phyloP scores from a whole-genome alignment of 139 green algal genomes.

The Picochlorum sp. region DNA sequence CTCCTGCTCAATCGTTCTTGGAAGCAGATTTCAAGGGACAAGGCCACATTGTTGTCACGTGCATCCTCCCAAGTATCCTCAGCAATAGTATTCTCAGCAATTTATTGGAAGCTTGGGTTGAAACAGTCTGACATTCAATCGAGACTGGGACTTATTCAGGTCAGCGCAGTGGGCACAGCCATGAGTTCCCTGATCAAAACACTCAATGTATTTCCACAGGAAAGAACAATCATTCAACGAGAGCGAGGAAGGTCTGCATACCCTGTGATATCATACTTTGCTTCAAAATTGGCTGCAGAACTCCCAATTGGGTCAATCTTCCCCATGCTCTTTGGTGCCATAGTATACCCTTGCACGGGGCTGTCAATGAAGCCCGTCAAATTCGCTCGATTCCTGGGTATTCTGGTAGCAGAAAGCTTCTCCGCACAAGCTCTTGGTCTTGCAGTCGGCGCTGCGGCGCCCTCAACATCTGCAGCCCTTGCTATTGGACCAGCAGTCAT shows the following conservation, averaged over 20 bases:
- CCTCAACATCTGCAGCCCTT: slow-evolving; percentile 71
- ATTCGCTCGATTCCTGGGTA: slow-evolving; percentile 69
- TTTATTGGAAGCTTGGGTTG: slow-evolving; percentile 76
- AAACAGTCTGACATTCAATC: slow-evolving; percentile 74
- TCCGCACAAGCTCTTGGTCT: slow-evolving; percentile 59
- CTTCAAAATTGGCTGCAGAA: slow-evolving; percentile 80
- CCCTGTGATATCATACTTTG: slow-evolving; percentile 46
- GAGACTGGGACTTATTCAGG: slow-evolving; percentile 79
- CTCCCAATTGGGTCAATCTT: slow-evolving; percentile 73
- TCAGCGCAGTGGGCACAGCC: slow-evolving; percentile 75
- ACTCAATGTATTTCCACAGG: slow-evolving; percentile 72
- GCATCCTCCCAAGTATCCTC: slow-evolving; percentile 62
- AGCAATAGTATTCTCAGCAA: slow-evolving; percentile 83
- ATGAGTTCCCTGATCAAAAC: slow-evolving; percentile 84
- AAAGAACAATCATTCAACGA: slow-evolving; percentile 67
- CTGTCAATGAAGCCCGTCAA: slow-evolving; percentile 49
- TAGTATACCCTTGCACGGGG: slow-evolving; percentile 76
- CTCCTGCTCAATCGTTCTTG: slow-evolving; percentile 48
- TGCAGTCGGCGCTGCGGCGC: slow-evolving; percentile 66
- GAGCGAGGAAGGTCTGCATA: slow-evolving; percentile 56
- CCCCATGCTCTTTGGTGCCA: slow-evolving; percentile 64
- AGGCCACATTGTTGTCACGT: slow-evolving; percentile 62
- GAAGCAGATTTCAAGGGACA: slow-evolving; percentile 75
- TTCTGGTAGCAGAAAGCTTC: slow-evolving; percentile 70
- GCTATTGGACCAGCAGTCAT: slow-evolving; percentile 90